phyloP scores from a whole-genome alignment of 2,329 filamentous ascomycete species.

The Fusarium cyanostomum region DNA sequence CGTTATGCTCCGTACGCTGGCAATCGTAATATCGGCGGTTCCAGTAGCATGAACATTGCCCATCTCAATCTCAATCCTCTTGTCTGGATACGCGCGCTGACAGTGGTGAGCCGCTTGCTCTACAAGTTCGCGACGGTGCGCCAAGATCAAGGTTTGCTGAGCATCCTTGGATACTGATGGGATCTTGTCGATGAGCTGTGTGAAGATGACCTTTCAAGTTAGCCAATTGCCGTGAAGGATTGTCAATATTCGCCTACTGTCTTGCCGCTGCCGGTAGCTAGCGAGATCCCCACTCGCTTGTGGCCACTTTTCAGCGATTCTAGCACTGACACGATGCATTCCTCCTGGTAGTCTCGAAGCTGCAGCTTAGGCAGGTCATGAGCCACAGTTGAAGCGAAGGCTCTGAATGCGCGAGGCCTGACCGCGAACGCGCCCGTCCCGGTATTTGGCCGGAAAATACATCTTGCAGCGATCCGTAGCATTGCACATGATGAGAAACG shows the following conservation, averaged over 20 bases:
- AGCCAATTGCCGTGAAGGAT: constrained; percentile 6
- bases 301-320: constrained; percentile 74
- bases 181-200: constrained; percentile 87
- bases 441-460: constrained; percentile 36
- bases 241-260: constrained; percentile 65
- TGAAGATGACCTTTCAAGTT: constrained; percentile 82
- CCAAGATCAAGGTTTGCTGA: constrained; percentile 87
- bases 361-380: constrained; percentile 54
- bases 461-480: constrained; percentile 46
- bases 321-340: constrained; percentile 87
- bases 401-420: constrained; percentile 26
- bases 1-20: constrained; percentile 85
- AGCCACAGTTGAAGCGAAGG: constrained; percentile 36
- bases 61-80: constrained; percentile 92
- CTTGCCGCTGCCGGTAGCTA: constrained; percentile 90
- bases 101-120: constrained; percentile 94
- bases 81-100: constrained; percentile 78
- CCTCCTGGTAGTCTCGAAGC: constrained; percentile 87
- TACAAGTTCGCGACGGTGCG: constrained; percentile 91
- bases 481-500: constrained; percentile 50
- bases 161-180: constrained; percentile 58
- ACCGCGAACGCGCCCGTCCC: constrained; percentile 13
- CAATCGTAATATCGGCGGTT: constrained; percentile 89
- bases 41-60: constrained; percentile 79
- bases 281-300: constrained; percentile 82